Evolutionary conservation across 768 basidiomycete genomes (phyloP), one percentile per base, ranked within the genome.

Genomic region (Sporobolomyces pararoseus): DNA sequence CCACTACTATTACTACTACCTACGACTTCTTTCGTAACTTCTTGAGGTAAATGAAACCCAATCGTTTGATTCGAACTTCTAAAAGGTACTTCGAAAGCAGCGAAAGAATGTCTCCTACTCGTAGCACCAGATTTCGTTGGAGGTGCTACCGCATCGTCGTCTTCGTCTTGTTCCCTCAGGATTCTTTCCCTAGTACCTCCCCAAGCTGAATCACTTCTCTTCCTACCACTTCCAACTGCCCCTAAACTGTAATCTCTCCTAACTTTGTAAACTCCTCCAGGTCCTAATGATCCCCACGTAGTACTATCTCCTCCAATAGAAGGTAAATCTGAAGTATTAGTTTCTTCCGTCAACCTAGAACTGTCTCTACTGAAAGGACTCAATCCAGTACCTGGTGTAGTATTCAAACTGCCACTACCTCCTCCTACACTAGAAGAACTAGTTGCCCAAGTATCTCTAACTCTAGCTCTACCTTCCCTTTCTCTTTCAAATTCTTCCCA

Each of bases 91-190:
- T 74, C 68, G 17, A 77, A 75, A 1, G 75, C 72, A 1, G 76
- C 75, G 25, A 77, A 70, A 52, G 76, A 77, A 61, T 77, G 76
- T 44, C 76, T 7, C 25, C 76, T 42, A n/a, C 68, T 71, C 5
- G 76, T 77, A 29, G 76, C 76, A 12, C 76, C 76, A 19, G 65
- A 68, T 60, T 64, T 72, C 16, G 76, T 77, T 27, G 76, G 76
- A 44, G 74, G 74, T 5, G 71, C 70, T 16, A 66, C 63, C 65
- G 54, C 57, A 35, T 66, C 66, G 21, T 50, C 69, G 13, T 75
- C 75, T 47, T 74, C 74, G 57, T 69, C 75, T 35, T 57, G 65
- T 21, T 72, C 66, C 50, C 59, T 25, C 44, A 53, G 46, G 50
- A 70, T 46, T 21, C 63, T 32, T 23, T 61, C 59, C 59, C 70